Evolutionary conservation across 169 alveolate genomes (phyloP), one percentile per base, ranked within the genome.

Genomic region (Plasmodium sp.): DNA sequence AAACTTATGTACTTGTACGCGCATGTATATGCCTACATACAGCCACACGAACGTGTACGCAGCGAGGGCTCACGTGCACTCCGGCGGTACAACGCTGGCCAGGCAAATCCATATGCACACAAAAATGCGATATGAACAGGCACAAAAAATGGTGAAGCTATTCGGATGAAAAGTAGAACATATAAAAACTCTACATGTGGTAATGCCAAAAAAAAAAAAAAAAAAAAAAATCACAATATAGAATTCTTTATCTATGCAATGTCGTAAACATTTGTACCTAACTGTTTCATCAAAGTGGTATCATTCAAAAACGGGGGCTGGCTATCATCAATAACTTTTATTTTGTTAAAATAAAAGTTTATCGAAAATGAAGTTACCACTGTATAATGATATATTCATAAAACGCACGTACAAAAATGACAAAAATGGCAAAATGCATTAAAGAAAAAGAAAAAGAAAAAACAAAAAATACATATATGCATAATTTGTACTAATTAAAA

Each of bases 261-360:
- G 77, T 67, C 77, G 77, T 67, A 22, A 67, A 67, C n/a, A 67
- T 67, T 67, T 67, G 39, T 67, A 27, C 77, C 77, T 67, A 67
- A 67, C 43, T 67, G 39, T 67, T 67, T 31, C 33, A 67, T 67
- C 77, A 67, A 67, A 67, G n/a, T 27, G 33, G 39, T 18, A 31
- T 51, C 39, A 67, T 67, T 67, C 77, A 67, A 67, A 31, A 67
- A 67, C 41, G n/a, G 5, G 0, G 33, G 77, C 39, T 22, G 33
- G 36, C n/a, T 67, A 67, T 31, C 77, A 67, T n/a, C 5, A 31
- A 67, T 18, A 67, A 31, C 77, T 67, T 67, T 51, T 51, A 51
- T 51, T 67, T 31, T 67, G 18, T 22, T 14, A 27, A 9, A 67
- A 67, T 67, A 67, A 67, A 67, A 7, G 43, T 67, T 67, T 18